A percentile compares a stretch with the other conserved stretches of the same genome.
Evolutionary conservation across 2,329 filamentous ascomycete genomes (phyloP).

Genomic region (Colletotrichum liriopes): DNA sequence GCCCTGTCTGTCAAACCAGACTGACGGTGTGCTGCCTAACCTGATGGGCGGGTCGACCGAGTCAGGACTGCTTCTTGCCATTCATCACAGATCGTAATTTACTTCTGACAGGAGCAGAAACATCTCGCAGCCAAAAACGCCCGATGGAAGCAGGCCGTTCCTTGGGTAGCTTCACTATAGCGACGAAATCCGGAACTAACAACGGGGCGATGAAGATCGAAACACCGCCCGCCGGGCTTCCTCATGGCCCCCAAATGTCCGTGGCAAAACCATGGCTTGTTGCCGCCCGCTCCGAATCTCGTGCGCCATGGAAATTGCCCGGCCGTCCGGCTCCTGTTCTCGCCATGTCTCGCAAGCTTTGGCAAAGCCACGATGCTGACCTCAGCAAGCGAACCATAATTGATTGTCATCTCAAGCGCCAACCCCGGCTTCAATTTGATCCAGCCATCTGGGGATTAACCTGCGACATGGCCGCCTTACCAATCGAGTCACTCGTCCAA

Average conservation of each 20-base stretch:
- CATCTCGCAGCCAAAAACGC: constrained; percentile 23
- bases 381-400: constrained; percentile 14
- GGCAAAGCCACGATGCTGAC: constrained; percentile 14
- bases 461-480: constrained; percentile 3
- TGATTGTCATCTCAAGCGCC: constrained; percentile 24
- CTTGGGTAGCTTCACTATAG: constrained; percentile 18
- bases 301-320: constrained; percentile 15
- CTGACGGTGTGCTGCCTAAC: constrained; percentile 38
- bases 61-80: constrained; percentile 21
- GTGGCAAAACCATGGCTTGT: constrained; percentile 25
- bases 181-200: constrained; percentile 4
- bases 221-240: constrained; percentile 18
- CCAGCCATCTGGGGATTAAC: constrained; percentile 9
- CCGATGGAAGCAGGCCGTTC: constrained; percentile 26
- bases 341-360: not conserved
- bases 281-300: constrained; percentile 9
- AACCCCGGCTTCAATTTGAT: constrained; percentile 10
- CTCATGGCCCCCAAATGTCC: constrained; percentile 31
- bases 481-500: not conserved
- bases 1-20: constrained; percentile 34
- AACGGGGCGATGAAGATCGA: constrained; percentile 26
- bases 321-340: not conserved
- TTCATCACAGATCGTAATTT: constrained; percentile 27
- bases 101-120: constrained; percentile 34
- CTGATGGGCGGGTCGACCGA: constrained; percentile 36